Evolutionary conservation across 352 stramenopile genomes (phyloP), one percentile per base, ranked within the genome.

Genomic region (Discostella stelligera): DNA sequence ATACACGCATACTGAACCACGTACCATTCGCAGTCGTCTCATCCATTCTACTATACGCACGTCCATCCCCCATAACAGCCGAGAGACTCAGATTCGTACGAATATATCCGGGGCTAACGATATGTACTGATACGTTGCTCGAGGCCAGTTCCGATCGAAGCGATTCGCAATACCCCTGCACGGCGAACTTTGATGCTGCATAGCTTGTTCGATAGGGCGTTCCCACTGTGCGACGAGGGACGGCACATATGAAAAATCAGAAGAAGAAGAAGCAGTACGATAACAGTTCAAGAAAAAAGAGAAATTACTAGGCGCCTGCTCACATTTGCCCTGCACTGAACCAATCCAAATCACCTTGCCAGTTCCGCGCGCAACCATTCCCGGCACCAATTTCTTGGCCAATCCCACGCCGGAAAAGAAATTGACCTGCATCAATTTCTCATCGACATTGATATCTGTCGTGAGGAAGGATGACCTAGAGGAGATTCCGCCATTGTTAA

Each of bases 151-250:
- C 90, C 1, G 84, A 83, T 39, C 90, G 72, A 0, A 95, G 73
- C 6, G 83, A 80, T 75, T 95, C 90, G 41, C 84, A 92, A 60
- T 94, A 95, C 9, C 88, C 88, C 56, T 94, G 89, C 1, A 95
- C 82, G 5, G 90, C 90, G 79, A 94, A 92, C 71, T 95, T 95
- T 14, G 76, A 89, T 25, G 90, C 90, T 1, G 88, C 84, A 64
- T 95, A 94, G 30, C 78, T 86, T n/a, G 86, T 89, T 58, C 89
- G 64, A 66, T 84, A 83, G 1, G 89, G 89, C 37, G 91, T 90
- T 14, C 89, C 90, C 18, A 95, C 62, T 81, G 25, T 46, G 16
- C n/a, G 14, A 46, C 30, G 10, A 66, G 30, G 30, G 21, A 48
- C 13, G 48, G 23, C 6, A 32, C 2, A 32, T 32, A n/a, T n/a